Base-by-base conservation (phyloP, 2,329 filamentous ascomycete species). In the Colletotrichum eremochloae region DNA sequence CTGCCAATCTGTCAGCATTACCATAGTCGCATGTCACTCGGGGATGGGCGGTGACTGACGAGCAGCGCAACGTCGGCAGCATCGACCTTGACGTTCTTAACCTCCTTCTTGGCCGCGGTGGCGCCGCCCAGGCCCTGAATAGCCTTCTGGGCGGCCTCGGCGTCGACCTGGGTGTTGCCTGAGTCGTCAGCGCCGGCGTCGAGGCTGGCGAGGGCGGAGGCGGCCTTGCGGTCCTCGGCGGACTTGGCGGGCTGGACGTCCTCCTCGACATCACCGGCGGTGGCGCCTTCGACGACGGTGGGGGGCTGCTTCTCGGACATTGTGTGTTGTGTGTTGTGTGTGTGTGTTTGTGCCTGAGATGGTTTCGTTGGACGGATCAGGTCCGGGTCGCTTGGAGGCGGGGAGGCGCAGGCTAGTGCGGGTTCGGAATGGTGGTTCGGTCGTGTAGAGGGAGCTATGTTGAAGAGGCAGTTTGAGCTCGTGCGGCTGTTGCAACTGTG, bases 211-310 rank as follows among this genome's bases (percentile, higher is more conserved):
- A 95, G 89, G 40, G 93, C 93, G 8, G 91, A 91, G 52, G 92
- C 92, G 57, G 92, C 92, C 82, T 94, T 94, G 82, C 92, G 91
- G 83, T 94, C 92, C 82, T 94, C 92, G 78, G 92, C 92, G 53
- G 88, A 90, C 82, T 91, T 92, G 78, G 88, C 87, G 68, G 84
- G 81, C 42, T 81, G 75, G 75, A 86, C 81, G 76, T 90, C 88
- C 73, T 90, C 88, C 69, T 91, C 89, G 74, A 87, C 84, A 74
- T 91, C 88, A 73, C 86, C 88, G 57, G 86, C 84, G 40, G 87
- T 86, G 71, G 89, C 88, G 79, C 90, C 91, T 80, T 92, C 89
- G 74, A 86, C 84, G 71, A 92, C 80, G 63, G 80, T 84, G 56
- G 85, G 78, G 53, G 91, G 89, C 80, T 92, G 90, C 60, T 88